These are phyloP conservation scores for Ceratocystis ficicola DNA, from an alignment of 2,329 filamentous ascomycete species.

Conservation along the genomic window DNA sequence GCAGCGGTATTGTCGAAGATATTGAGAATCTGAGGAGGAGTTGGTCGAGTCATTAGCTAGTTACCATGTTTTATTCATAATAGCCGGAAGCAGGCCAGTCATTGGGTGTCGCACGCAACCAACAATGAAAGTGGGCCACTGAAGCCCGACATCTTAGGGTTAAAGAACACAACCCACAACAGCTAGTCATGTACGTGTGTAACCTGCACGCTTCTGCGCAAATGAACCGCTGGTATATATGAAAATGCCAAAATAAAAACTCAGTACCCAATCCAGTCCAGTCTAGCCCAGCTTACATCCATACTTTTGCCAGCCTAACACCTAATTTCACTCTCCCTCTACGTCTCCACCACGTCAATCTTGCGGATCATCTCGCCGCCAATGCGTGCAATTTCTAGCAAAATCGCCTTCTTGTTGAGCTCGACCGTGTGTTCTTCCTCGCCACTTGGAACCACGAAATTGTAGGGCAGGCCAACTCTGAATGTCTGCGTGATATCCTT, in stretches of 20 bases:
- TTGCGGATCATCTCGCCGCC: conserved; percentile 55
- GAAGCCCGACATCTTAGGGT: background rate
- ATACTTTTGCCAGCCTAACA: background rate
- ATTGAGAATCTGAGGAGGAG: too few relatives aligned
- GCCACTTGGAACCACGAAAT: conserved; percentile 32
- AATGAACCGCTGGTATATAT: conserved; percentile 16
- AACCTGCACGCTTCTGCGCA: conserved; percentile 7
- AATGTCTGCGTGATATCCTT: conserved; percentile 42
- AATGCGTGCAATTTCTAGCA: conserved; percentile 60
- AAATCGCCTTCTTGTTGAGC: conserved; percentile 54
- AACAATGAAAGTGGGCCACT: background rate
- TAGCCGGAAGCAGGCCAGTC: too few relatives aligned
- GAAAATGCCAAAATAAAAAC: conserved; percentile 12
- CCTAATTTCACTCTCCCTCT: background rate
- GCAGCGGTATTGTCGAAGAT: too few relatives aligned
- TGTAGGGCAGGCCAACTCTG: conserved; percentile 58
- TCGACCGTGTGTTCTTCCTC: conserved; percentile 41
- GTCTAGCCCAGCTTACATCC: background rate
- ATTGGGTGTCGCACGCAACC: too few relatives aligned
- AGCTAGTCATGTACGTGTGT: background rate
- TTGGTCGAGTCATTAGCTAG: too few relatives aligned
- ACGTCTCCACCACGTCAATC: conserved; percentile 40
- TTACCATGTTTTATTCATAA: too few relatives aligned
- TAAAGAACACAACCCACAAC: background rate
- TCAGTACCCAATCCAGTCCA: background rate